Conservation (phyloP, 179 eudicot species). For the Monotropa hypopitys region DNA sequence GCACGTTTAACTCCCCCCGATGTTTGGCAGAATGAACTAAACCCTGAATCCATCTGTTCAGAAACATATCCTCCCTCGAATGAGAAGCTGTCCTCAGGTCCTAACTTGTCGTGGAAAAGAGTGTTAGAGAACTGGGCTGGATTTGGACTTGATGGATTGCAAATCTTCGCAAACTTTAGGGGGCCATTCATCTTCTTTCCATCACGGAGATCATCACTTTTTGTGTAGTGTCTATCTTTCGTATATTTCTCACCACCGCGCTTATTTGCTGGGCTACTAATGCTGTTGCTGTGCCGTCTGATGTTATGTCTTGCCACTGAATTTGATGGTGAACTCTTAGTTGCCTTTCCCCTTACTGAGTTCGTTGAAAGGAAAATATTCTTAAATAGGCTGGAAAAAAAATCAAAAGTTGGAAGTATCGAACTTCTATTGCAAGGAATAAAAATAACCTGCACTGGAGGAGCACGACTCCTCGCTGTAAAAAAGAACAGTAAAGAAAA, state of each 20-base stretch:
- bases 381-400: not conserved
- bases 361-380: slow-evolving; percentile 2
- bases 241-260: not conserved
- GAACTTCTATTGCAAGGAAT: not conserved
- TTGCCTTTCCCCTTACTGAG: slow-evolving; percentile 27
- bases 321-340: slow-evolving; percentile 13
- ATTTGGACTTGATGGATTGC: slow-evolving; percentile 14
- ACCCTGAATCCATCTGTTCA: slow-evolving; percentile 15
- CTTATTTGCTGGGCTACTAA: slow-evolving; percentile 1
- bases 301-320: slow-evolving; percentile 15
- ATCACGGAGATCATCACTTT: slow-evolving; percentile 7
- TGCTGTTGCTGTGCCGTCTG: not conserved
- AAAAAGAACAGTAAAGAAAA: slow-evolving; percentile 8
- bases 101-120: slow-evolving; percentile 12
- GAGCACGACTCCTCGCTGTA: slow-evolving; percentile 72
- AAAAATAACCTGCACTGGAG: slow-evolving; percentile 47
- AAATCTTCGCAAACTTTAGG: slow-evolving; percentile 15
- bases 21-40: slow-evolving; percentile 14
- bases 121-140: slow-evolving; percentile 15
- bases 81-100: slow-evolving; percentile 17
- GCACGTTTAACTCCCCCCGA: slow-evolving; percentile 14
- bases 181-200: slow-evolving; percentile 12
- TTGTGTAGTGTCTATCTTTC: not conserved
- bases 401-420: not conserved
- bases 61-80: slow-evolving; percentile 24